Base-by-base conservation (phyloP, 495 filamentous ascomycete species). In the Neurospora cerealis region DNA sequence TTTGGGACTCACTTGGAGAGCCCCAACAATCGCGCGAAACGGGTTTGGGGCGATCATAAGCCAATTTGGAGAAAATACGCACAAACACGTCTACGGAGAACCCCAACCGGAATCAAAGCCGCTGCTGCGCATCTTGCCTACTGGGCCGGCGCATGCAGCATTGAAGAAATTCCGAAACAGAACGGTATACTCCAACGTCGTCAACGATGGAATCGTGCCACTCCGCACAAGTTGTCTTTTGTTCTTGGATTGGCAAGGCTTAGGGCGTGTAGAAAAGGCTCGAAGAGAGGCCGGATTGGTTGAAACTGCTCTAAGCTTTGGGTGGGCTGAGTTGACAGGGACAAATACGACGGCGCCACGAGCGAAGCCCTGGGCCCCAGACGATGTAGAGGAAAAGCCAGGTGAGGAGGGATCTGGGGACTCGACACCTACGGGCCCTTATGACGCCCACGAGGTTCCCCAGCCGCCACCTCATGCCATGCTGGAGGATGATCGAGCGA, bases 181-280 rank as follows among this genome's bases (percentile, higher is more conserved):
- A 21, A 99, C 96, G 0, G 86, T 98, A 1, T 99, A 99, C 79
- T 97, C 95, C 2, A 99, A 99, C 78, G 94, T 98, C 37, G 96
- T 99, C 60, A 99, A 99, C 82, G 96, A 99, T 83, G 96, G 96
- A 4, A 98, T 99, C 79, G 96, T 99, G 8, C 96, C 96, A 3
- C 80, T 98, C 44, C 88, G 96, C 13, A 99, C 96, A 15, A 98
- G 96, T 70, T 98, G 95, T 81, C 85, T 99, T 19, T 85, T 98
- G n/a, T 99, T 98, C 77, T 87, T 99, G 8, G 96, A 99, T 79
- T 99, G 96, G 96, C 92, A 93, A 81, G 96, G 96, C 0, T 85
- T 99, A 9, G 95, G 92, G 32, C 90, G 93, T 34, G 96, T 98
- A 6, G 93, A 98, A 76, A 99, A 99, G 81, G 95, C 96, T 10